Percentiles rank a stretch among this genome's conserved stretches.
phyloP scores from a whole-genome alignment of 2,329 filamentous ascomycete species.

The Leptographium lundbergii region DNA sequence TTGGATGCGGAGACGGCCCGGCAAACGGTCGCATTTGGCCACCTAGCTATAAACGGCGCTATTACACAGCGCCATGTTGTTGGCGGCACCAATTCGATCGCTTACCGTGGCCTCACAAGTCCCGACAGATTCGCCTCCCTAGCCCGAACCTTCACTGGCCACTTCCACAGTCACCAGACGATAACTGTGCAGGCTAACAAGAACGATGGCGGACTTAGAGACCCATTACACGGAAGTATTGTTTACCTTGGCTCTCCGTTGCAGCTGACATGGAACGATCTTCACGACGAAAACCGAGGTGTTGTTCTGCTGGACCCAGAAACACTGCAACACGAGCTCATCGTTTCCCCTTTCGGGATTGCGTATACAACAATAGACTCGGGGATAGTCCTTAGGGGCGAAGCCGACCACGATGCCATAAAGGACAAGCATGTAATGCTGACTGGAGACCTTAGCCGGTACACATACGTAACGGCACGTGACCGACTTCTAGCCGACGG shows the following conservation, averaged over 20 bases:
- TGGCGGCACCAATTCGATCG: constrained; percentile 10
- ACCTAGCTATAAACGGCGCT: constrained; percentile 20
- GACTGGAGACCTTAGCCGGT: constrained; percentile 14
- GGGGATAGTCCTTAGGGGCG: constrained; percentile 13
- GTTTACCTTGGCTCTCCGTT: constrained; percentile 20
- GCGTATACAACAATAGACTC: constrained; percentile 14
- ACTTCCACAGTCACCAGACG: constrained; percentile 21
- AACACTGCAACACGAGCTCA: constrained; percentile 17
- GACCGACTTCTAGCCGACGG: constrained; percentile 17
- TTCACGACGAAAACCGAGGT: constrained; percentile 17
- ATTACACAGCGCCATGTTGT: constrained; percentile 18
- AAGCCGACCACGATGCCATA: constrained; percentile 10
- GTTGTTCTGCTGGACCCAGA: constrained; percentile 18
- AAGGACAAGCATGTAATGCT: constrained; percentile 20
- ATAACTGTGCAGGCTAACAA: constrained; percentile 7
- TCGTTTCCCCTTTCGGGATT: constrained; percentile 18
- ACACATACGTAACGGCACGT: constrained; percentile 16
- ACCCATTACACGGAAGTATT: constrained; percentile 15
- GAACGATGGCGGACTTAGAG: neutral
- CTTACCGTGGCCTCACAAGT: constrained; percentile 17
- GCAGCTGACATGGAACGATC: constrained; percentile 20
- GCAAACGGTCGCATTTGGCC: constrained; percentile 18
- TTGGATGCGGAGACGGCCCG: constrained; percentile 13
- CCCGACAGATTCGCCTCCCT: constrained; percentile 15
- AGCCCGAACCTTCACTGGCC: constrained; percentile 21